These are phyloP conservation scores for Brachypodium distachyon DNA, from an alignment of 202 grass and related monocot genomes.

Conservation along the genomic window DNA sequence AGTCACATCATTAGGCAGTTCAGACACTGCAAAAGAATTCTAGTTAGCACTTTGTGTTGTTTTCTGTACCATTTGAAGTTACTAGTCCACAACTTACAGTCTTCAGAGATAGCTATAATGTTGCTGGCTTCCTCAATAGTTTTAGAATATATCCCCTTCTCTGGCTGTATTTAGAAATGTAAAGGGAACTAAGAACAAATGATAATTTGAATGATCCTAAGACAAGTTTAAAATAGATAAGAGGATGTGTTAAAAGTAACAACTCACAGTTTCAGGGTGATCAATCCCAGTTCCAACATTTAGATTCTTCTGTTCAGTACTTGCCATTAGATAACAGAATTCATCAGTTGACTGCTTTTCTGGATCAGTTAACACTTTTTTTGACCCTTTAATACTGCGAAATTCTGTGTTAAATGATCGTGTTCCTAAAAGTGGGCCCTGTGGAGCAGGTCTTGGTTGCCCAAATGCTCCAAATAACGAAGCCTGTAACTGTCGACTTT, in stretches of 20 bases:
- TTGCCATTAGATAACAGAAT: background rate
- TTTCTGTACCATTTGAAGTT: background rate
- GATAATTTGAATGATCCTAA: background rate
- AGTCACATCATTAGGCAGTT: background rate
- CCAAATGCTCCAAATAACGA: constrained; percentile 24
- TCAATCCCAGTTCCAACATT: background rate
- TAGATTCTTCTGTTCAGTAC: background rate
- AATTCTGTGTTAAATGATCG: background rate
- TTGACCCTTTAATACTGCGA: background rate
- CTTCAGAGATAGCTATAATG: background rate
- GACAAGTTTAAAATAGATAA: background rate
- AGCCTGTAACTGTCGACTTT: background rate
- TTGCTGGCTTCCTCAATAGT: background rate
- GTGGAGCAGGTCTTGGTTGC: constrained; percentile 7
- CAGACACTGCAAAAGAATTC: background rate
- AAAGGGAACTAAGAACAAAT: background rate
- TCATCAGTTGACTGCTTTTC: constrained; percentile 12
- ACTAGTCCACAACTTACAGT: constrained; percentile 1
- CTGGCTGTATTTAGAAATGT: background rate
- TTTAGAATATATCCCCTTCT: background rate
- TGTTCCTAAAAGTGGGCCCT: constrained; percentile 6
- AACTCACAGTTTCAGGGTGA: constrained; percentile 8
- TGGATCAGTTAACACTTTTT: background rate
- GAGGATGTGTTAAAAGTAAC: background rate
- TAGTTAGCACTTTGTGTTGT: constrained; percentile 1